phyloP scores from a whole-genome alignment of 805 yeast genomes.

The Pichia rugopelliculosa region DNA sequence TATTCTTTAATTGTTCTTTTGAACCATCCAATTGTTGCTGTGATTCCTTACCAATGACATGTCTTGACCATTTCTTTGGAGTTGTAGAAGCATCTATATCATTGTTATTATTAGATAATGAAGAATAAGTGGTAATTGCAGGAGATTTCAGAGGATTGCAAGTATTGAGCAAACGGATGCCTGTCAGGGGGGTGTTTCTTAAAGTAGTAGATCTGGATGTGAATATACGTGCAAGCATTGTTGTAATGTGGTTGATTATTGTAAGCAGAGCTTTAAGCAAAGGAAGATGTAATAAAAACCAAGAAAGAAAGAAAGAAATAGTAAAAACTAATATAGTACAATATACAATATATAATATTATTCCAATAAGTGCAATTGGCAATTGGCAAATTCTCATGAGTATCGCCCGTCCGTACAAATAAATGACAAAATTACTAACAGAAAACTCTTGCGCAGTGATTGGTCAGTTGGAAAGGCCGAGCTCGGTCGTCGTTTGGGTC shows the following conservation, averaged over 20 bases:
- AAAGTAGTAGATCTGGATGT: neutral
- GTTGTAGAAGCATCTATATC: neutral
- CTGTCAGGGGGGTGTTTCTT: neutral
- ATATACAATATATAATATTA: too few species aligned
- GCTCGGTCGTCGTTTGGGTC: too few species aligned
- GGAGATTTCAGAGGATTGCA: neutral
- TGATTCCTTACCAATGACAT: conserved; percentile 19
- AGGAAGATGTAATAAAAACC: neutral
- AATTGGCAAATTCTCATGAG: too few species aligned
- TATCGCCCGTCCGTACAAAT: neutral
- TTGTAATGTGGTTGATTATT: neutral
- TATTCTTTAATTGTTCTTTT: neutral
- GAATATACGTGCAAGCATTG: neutral
- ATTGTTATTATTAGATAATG: neutral
- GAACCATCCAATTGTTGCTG: neutral
- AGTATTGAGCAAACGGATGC: neutral
- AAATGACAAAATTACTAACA: neutral
- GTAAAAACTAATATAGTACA: too few species aligned
- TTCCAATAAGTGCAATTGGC: too few species aligned
- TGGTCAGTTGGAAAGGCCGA: neutral
- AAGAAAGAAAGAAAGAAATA: neutral
- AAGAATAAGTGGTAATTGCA: conserved; percentile 6
- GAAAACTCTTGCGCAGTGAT: neutral
- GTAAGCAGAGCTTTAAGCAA: too few species aligned
- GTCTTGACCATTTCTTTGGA: conserved; percentile 26